Evolutionary conservation across 441 rosid species (phyloP).

Genomic region (Populus hybrid): DNA sequence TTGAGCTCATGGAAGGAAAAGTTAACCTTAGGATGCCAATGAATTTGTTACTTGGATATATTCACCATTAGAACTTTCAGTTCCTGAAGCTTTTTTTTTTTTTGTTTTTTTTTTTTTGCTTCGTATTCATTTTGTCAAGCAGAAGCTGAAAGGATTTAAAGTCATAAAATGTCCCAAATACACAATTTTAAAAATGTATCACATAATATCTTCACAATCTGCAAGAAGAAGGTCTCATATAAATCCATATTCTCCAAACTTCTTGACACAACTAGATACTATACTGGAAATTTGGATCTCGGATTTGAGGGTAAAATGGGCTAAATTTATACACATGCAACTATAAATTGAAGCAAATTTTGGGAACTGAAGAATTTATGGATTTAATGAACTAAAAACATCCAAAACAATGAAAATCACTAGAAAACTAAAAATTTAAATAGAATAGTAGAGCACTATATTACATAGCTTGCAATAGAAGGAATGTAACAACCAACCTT

Average conservation of each 20-base stretch:
- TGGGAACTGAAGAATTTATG: background rate
- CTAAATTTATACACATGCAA: background rate
- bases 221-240: background rate
- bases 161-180: background rate
- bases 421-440: background rate
- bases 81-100: background rate
- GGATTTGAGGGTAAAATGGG: background rate
- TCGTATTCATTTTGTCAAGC: background rate
- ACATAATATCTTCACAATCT: background rate
- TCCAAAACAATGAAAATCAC: background rate
- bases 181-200: too few relatives aligned
- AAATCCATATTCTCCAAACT: background rate
- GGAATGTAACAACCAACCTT: constrained; percentile 46
- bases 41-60: background rate
- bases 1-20: background rate
- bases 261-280: background rate
- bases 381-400: background rate
- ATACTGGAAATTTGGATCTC: background rate
- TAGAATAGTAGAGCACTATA: background rate
- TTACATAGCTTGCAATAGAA: constrained; percentile 3
- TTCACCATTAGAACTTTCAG: background rate
- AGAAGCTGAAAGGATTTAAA: background rate
- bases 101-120: background rate
- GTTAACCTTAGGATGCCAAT: background rate
- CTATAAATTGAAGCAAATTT: background rate